phyloP scores from a whole-genome alignment of 495 filamentous ascomycete genomes.

The Podospora fimiseda region DNA sequence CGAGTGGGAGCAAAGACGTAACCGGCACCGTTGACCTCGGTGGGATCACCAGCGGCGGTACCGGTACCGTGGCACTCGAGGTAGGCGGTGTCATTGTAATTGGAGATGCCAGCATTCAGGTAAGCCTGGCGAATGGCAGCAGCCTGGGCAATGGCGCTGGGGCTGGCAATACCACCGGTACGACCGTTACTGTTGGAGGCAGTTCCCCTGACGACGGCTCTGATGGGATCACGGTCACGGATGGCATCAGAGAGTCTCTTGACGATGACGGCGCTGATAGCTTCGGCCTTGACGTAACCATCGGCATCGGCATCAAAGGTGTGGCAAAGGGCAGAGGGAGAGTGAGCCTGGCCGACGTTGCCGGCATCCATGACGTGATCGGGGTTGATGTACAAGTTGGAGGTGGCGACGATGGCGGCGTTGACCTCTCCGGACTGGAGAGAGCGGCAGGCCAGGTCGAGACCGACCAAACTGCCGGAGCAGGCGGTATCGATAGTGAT shows the following conservation, averaged over 20 bases:
- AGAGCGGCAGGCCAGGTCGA: conserved; percentile 35
- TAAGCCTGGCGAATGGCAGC: conserved; percentile 45
- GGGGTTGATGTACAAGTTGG: conserved; percentile 1
- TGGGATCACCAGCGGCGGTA: conserved; percentile 30
- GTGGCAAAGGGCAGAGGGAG: conserved; percentile 39
- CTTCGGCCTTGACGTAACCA: conserved; percentile 61
- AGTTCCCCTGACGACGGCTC: conserved; percentile 51
- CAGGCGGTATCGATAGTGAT: conserved; percentile 40
- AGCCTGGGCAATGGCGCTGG: conserved; percentile 45
- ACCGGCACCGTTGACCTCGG: conserved; percentile 29
- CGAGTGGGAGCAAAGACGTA: conserved; percentile 3
- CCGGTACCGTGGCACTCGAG: conserved; percentile 31
- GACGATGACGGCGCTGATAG: conserved; percentile 44
- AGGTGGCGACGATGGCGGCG: not conserved
- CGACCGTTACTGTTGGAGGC: conserved; percentile 51
- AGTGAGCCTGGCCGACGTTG: conserved; percentile 21
- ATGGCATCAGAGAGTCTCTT: conserved; percentile 50
- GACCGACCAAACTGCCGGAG: conserved; percentile 32
- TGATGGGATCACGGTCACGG: conserved; percentile 44
- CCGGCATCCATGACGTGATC: conserved; percentile 1
- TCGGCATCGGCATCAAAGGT: conserved; percentile 55
- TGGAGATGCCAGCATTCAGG: conserved; percentile 32
- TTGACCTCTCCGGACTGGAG: conserved; percentile 21
- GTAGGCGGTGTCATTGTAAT: conserved; percentile 38
- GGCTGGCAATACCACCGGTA: conserved; percentile 44